phyloP scores from a whole-genome alignment of 257 asterid genomes.

The Solanum gandarillasii region DNA sequence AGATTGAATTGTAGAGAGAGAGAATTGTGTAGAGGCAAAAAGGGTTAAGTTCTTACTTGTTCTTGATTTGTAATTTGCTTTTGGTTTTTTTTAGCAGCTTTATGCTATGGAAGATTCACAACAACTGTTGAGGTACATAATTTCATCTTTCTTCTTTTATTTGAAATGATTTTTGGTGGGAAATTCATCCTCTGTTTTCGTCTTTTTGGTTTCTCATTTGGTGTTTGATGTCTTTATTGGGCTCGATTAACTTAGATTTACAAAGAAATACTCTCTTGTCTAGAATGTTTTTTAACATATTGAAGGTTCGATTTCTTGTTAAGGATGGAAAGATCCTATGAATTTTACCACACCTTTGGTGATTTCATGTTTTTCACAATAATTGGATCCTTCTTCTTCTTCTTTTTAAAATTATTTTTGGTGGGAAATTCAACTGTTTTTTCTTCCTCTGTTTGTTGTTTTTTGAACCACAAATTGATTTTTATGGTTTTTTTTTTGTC shows the following conservation, averaged over 20 bases:
- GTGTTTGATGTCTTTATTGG: background rate
- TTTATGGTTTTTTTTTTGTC: background rate
- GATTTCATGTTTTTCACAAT: background rate
- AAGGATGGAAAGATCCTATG: background rate
- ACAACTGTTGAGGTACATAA: background rate
- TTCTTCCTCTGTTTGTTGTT: background rate
- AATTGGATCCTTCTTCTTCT: background rate
- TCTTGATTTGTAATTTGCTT: background rate
- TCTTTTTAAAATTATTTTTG: too few relatives aligned
- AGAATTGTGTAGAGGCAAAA: background rate
- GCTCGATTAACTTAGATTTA: background rate
- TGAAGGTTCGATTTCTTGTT: background rate
- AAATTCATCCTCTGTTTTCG: background rate
- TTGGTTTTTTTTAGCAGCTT: background rate
- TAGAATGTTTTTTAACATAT: background rate
- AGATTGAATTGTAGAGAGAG: background rate
- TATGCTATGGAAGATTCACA: background rate
- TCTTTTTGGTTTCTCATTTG: background rate
- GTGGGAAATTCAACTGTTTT: background rate
- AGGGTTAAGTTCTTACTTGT: background rate
- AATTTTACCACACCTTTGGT: background rate
- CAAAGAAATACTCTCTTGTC: background rate
- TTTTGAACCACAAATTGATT: background rate
- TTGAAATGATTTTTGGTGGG: background rate
- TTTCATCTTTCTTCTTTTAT: background rate